Base-by-base conservation (phyloP, 345 rosid genomes). In the Eutrema heterophyllum region DNA sequence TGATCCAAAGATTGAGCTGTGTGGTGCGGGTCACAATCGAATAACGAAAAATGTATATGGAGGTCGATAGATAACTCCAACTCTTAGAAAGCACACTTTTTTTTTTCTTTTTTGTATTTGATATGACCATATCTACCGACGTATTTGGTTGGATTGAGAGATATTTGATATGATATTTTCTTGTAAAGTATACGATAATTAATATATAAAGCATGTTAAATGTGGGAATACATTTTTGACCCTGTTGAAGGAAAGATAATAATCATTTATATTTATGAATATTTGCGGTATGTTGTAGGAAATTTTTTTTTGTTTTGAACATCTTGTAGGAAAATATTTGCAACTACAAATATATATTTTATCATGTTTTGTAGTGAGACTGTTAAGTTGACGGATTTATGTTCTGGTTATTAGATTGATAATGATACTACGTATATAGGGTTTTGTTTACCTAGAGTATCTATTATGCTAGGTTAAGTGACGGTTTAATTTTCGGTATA, bases 21-120 rank as follows among this genome's bases (percentile, higher is more conserved):
- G 44, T 64, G 45, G 57, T 70, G 66, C 46, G 59, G 21, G 80
- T 76, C 71, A 63, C 60, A 24, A 18, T 76, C 60, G 75, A 70
- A 70, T 76, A 76, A 64, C 61, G n/a, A 54, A 70, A 63, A 70
- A 46, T 64, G 75, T 76, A 70, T 62, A 70, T 49, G n/a, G 70
- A 53, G 65, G 67, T 75, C 55, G 74, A 75, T 68, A 75, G 74
- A 68, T 68, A 75, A 68, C 51, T 75, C 79, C 74, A 75, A 61
- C 35, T 75, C 63, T 16, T 52, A 15, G 64, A 61, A 68, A 61
- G 36, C 27, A 53, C 50, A 26, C 9, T 15, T 13, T 57, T 6
- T 15, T 13, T 57, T 52, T 75, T 54, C 43, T 26, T 53, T 61
- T 53, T 54, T 69, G 59, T 56, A 54, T 45, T 59, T 62, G 58